phyloP scores from a whole-genome alignment of 148 eudicot genomes.

The Silene uniflora region DNA sequence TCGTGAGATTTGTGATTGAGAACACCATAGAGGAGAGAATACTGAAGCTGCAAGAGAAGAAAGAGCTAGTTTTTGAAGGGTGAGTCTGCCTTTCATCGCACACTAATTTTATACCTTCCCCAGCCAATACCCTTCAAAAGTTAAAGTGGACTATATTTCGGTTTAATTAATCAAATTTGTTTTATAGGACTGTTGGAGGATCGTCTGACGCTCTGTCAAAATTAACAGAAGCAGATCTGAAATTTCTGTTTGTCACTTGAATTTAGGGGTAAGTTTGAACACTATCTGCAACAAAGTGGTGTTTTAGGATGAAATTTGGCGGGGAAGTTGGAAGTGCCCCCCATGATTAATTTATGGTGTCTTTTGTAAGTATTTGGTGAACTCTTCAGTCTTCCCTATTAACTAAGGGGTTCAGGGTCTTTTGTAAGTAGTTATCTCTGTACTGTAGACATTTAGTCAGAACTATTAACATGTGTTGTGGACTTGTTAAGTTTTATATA shows the following conservation, averaged over 20 bases:
- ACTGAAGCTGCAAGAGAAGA: slow-evolving; percentile 86
- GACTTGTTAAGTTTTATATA: too few relatives aligned
- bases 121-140: neutral
- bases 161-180: slow-evolving; percentile 10
- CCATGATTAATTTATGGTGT: neutral
- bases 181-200: slow-evolving; percentile 81
- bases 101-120: neutral
- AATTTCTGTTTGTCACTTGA: slow-evolving; percentile 60
- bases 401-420: neutral
- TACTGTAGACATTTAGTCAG: neutral
- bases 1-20: slow-evolving; percentile 82
- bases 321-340: neutral
- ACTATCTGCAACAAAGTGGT: neutral
- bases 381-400: neutral
- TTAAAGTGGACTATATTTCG: neutral
- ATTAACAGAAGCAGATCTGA: slow-evolving; percentile 83
- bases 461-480: neutral
- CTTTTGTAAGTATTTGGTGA: neutral
- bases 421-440: neutral
- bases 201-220: slow-evolving; percentile 73
- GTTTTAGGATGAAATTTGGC: neutral
- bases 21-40: slow-evolving; percentile 89
- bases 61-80: slow-evolving; percentile 95
- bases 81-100: slow-evolving; percentile 23
- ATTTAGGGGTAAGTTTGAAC: neutral